These are phyloP conservation scores for Malus asiatica DNA, from an alignment of 306 rosid species.

Conservation along the genomic window DNA sequence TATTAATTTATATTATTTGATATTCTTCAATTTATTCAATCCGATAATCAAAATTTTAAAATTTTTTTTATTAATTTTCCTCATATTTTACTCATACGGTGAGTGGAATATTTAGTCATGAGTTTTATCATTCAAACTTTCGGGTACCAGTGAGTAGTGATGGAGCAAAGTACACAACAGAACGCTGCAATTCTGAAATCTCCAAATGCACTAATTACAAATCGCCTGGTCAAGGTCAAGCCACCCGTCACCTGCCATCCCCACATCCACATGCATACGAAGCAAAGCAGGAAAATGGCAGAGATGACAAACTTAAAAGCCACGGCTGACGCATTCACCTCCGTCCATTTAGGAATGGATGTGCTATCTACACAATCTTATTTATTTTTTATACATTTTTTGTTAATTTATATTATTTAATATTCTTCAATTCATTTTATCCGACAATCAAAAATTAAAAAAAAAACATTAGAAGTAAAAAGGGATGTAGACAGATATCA, in stretches of 20 bases:
- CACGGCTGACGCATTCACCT: not conserved
- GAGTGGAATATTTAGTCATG: too few species aligned
- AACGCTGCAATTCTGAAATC: not conserved
- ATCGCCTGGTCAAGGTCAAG: not conserved
- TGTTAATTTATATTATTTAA: too few species aligned
- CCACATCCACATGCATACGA: not conserved
- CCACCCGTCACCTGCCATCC: not conserved
- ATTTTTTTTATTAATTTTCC: too few species aligned
- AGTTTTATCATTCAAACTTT: too few species aligned
- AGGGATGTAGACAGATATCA: too few species aligned
- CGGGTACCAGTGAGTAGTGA: not conserved
- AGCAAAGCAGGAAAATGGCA: not conserved
- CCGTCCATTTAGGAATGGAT: too few species aligned
- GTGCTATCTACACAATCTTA: accelerated
- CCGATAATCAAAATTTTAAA: too few species aligned
- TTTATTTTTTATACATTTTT: too few species aligned
- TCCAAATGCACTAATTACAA: not conserved
- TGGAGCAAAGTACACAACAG: not conserved
- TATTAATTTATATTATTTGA: too few species aligned
- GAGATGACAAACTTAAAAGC: not conserved
- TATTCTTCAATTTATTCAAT: accelerated
- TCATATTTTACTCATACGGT: too few species aligned
- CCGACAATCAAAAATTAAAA: accelerated
- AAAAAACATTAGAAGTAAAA: too few species aligned
- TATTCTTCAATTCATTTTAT: too few species aligned